Evolutionary conservation across 1,284 basidiomycete species (phyloP), one percentile per base, ranked within the genome.

Genomic region (Wolfiporia cocos): DNA sequence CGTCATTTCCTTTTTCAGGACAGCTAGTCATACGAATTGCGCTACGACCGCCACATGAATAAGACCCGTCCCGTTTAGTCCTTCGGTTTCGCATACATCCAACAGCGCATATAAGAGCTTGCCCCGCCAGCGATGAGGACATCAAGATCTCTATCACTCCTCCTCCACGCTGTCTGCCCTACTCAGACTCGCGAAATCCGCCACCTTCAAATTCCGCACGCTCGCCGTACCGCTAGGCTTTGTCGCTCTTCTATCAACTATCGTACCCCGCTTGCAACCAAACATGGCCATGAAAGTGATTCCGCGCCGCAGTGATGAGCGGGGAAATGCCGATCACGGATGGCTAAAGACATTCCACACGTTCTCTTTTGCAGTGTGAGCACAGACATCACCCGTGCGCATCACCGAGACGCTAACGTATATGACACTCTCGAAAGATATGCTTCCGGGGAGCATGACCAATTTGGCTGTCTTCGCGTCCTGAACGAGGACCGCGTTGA

Each of bases 291-390:
- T 78, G 51, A 69, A 70, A 47, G 69, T 85, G 38, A 45, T 70
- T 38, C 68, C 71, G 15, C 77, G 86, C 48, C 73, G 60, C 43
- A 88, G 78, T 53, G 57, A 79, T 43, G 77, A 84, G 36, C 74
- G 92, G 32, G 91, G 90, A 6, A 66, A 85, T 41, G 86, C 86
- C 11, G 78, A 95, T 59, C 91, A 92, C 54, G 80, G 81, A 18
- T 97, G 92, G 92, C 70, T 97, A 37, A 93, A 92, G 72, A 86
- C 85, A 0, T 91, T 92, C 71, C 88, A 92, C 53, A 86, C 89
- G 0, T 93, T 91, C 61, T 78, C 81, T 5, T 93, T 94, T 56
- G 85, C 91, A 1, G 65, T 64, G 82, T 84, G 58, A 39, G 78
- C 20, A 19, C 11, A n/a, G 18, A 10, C 31, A 6, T 70, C 14